A percentile compares a stretch with the other conserved stretches of the same genome.
Conservation (phyloP, 495 filamentous ascomycete genomes). For the Hypomontagnella submonticulosa region DNA sequence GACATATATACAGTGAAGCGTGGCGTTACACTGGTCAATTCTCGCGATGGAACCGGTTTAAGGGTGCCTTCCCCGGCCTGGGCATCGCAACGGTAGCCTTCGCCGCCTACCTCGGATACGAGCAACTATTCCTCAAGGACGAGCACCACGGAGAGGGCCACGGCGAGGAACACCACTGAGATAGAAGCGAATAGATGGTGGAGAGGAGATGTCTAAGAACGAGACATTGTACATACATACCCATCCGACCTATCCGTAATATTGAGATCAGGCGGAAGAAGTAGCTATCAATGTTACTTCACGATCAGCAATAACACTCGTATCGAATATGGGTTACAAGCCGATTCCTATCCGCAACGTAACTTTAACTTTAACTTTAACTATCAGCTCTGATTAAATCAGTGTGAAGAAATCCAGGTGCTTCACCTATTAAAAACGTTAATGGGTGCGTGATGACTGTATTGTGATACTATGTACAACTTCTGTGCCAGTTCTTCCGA, state of each 20-base stretch:
- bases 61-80: slow-evolving; percentile 83
- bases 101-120: slow-evolving; percentile 85
- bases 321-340: too few relatives aligned
- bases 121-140: slow-evolving; percentile 84
- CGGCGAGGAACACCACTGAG: slow-evolving; percentile 53
- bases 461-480: too few relatives aligned
- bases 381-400: too few relatives aligned
- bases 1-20: slow-evolving; percentile 71
- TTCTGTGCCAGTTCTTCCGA: too few relatives aligned
- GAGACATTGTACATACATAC: slow-evolving; percentile 38
- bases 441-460: too few relatives aligned
- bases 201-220: background rate
- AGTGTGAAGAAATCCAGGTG: too few relatives aligned
- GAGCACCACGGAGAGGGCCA: slow-evolving; percentile 71
- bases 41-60: slow-evolving; percentile 88
- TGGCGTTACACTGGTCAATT: slow-evolving; percentile 93
- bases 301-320: background rate
- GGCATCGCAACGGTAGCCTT: slow-evolving; percentile 94
- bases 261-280: slow-evolving; percentile 12
- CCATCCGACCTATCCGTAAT: slow-evolving; percentile 15
- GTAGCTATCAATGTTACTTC: slow-evolving; percentile 1
- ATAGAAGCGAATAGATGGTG: background rate
- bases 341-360: too few relatives aligned
- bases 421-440: too few relatives aligned
- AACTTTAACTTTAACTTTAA: too few relatives aligned